A percentile compares a stretch with the other conserved stretches of the same genome.
phyloP scores from a whole-genome alignment of 2,329 filamentous ascomycete genomes.

The Diplodia intermedia region DNA sequence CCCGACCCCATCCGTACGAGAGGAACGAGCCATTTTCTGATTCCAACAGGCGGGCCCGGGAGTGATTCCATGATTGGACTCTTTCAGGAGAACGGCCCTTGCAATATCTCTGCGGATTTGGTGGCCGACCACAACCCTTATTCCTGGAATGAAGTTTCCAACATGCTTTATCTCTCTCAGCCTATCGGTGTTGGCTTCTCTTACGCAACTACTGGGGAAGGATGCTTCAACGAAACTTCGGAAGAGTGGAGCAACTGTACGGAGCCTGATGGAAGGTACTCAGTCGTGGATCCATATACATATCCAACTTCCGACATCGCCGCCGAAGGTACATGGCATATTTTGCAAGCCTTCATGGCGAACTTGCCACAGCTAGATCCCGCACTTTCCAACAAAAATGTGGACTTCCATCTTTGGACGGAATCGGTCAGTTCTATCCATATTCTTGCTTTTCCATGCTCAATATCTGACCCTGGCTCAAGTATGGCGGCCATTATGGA shows the following conservation, averaged over 20 bases:
- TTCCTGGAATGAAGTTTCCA: constrained; percentile 50
- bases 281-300: neutral
- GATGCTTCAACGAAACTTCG: neutral
- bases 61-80: constrained; percentile 51
- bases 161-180: constrained; percentile 50
- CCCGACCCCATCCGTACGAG: neutral
- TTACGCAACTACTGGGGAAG: constrained; percentile 40
- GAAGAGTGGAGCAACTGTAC: constrained; percentile 12
- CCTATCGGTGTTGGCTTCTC: constrained; percentile 51
- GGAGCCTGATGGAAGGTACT: constrained; percentile 10
- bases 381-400: constrained; percentile 57
- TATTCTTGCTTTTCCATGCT: neutral
- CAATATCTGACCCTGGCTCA: neutral
- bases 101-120: constrained; percentile 51
- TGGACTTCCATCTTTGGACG: constrained; percentile 62
- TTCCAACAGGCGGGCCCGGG: constrained; percentile 48
- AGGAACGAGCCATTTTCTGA: neutral
- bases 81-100: constrained; percentile 53
- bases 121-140: constrained; percentile 48
- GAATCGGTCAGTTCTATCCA: constrained; percentile 39
- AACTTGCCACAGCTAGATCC: constrained; percentile 52
- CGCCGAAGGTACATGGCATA: constrained; percentile 47
- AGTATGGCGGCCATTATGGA: constrained; percentile 57
- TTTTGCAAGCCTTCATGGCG: constrained; percentile 47
- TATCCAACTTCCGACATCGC: constrained; percentile 45